Conservation (phyloP, 768 basidiomycete species). For the Mycena belliarum region DNA sequence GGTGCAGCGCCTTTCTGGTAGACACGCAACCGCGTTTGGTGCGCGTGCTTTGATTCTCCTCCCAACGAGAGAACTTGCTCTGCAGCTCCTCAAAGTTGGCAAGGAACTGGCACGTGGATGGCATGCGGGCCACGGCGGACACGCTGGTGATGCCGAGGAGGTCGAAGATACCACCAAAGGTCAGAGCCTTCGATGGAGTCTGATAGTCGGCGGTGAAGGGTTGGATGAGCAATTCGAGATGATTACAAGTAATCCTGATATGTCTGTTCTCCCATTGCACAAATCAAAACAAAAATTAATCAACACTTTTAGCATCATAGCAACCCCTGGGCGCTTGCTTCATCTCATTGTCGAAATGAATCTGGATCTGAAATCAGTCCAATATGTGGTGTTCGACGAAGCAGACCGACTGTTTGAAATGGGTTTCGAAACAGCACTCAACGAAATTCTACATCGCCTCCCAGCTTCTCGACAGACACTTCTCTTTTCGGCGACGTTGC, state of each 20-base stretch:
- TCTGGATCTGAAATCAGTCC: constrained; percentile 80
- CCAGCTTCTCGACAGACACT: constrained; percentile 87
- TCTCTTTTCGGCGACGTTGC: constrained; percentile 94
- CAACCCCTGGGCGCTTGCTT: constrained; percentile 96
- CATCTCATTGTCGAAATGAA: constrained; percentile 98
- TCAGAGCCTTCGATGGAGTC: constrained; percentile 80
- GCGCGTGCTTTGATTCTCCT: constrained; percentile 86
- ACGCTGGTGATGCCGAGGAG: constrained; percentile 73
- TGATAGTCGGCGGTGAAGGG: constrained; percentile 94
- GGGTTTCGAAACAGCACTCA: constrained; percentile 92
- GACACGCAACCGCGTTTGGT: constrained; percentile 79
- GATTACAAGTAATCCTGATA: constrained; percentile 91
- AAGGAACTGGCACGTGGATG: constrained; percentile 91
- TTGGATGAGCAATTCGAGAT: constrained; percentile 96
- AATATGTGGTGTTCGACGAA: constrained; percentile 96
- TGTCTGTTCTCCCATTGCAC: constrained; percentile 57
- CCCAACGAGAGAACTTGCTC: constrained; percentile 90
- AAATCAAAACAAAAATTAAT: constrained; percentile 17
- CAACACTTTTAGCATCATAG: constrained; percentile 72
- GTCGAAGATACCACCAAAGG: constrained; percentile 56
- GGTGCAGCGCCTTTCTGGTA: constrained; percentile 79
- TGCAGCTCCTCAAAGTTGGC: constrained; percentile 92
- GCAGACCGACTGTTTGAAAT: constrained; percentile 98
- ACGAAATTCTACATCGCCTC: constrained; percentile 88
- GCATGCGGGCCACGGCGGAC: constrained; percentile 58